Evolutionary conservation across 306 rosid species (phyloP), one percentile per base, ranked within the genome.

Genomic region (Rosa multiflora): DNA sequence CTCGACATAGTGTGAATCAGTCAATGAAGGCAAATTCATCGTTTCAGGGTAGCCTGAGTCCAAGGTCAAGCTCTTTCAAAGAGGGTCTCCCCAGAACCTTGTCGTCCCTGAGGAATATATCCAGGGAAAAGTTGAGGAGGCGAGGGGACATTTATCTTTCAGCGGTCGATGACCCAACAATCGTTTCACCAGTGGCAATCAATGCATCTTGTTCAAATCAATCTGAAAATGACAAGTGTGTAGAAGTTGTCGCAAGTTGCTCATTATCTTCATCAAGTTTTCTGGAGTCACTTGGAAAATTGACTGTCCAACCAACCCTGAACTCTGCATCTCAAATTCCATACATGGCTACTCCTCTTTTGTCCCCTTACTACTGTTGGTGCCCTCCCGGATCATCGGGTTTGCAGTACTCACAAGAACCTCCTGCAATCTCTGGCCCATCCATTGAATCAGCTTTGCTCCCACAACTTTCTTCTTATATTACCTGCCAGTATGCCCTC

Each of bases 341-440:
- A 55, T 85, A 85, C 26, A 46, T 84, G 48, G 93, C 76, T 56
- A 75, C 93, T 17, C 88, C 99, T 44, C 87, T 91, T 53, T 89
- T 95, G 73, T 83, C 97, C 48, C 97, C 97, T 20, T 86, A 90
- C 82, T 93, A 96, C 83, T 93, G 99, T 77, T 96, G 96, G 96
- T 96, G 97, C 73, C 97, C 99, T 61, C 88, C 97, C 0, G 87
- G 91, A 20, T 76, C 84, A 59, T 81, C 94, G 4, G 72, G 88
- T 70, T 75, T 52, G 78, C 90, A 92, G 70, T 84, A 78, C 80
- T 82, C 91, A 21, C 83, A 79, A 55, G 85, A 83, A 70, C 79
- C 84, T 76, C 80, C 87, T 15, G 88, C 87, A 59, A 73, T 85
- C 59, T 83, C 89, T 3, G 51, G 35, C 52, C 80, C 84, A 43